Base-by-base conservation (phyloP, 1,139 yeast species). In the Pichia sp. region DNA sequence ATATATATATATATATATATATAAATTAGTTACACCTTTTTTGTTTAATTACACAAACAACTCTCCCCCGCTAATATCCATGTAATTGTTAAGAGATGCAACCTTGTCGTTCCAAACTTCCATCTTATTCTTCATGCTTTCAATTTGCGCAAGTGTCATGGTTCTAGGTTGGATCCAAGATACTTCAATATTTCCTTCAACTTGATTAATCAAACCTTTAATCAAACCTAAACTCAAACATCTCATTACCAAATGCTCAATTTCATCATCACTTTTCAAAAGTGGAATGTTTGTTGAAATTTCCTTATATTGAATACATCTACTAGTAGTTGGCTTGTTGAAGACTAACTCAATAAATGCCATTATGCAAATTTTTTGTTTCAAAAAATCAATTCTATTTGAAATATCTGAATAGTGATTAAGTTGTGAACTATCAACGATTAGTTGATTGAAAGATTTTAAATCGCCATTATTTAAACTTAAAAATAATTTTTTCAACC, bases 111-210 rank as follows among this genome's bases (percentile, higher is more conserved):
- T 83, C 98, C 98, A 92, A 44, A 71, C 74, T 31, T 73, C 73
- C 60, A 92, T 74, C 58, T 87, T 84, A 49, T 74, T 73, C 55
- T 79, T 79, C 83, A 92, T 87, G 46, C 75, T 74, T 46, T 73
- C 76, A 49, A 90, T 86, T 70, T 92, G 97, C 41, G 76, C 77
- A 56, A 72, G 74, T 60, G 87, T 87, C 73, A 92, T 82, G 46
- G 89, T 87, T 59, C 97, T 76, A 46, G 98, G 97, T 68, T 92
- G 97, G 51, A 90, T 82, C 97, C 98, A 92, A 24, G 87, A 80
- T 44, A 92, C 81, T 28, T 84, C 79, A 51, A 92, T 86, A 11
- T 82, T 68, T 61, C 82, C 78, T 46, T 79, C 78, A 41, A 89
- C 87, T 68, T 92, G 96, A 62, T 92, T 95, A 57, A 92, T 92